phyloP scores from a whole-genome alignment of 2,329 filamentous ascomycete genomes.

The Sporothrix pseudoabietina region DNA sequence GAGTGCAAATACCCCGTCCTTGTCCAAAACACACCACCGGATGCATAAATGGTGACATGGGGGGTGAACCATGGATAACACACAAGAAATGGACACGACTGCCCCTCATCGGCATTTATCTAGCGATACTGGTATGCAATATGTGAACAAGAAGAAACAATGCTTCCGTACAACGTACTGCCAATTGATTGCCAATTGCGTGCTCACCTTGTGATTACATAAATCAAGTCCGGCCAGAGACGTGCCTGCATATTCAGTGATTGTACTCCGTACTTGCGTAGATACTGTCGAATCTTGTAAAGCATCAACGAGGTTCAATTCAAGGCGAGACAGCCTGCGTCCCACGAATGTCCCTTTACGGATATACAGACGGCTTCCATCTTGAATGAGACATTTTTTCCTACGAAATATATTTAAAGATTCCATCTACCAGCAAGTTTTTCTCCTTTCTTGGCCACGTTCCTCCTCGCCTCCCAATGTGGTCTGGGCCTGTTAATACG shows the following conservation, averaged over 20 bases:
- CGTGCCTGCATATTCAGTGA: too few relatives aligned
- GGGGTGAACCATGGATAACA: neutral
- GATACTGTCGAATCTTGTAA: too few relatives aligned
- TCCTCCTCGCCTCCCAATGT: neutral
- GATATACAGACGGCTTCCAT: too few relatives aligned
- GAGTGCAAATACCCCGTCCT: neutral
- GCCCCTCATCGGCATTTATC: constrained; percentile 14
- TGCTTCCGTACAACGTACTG: neutral
- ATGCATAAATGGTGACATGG: constrained; percentile 12
- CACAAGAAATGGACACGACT: neutral
- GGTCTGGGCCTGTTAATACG: neutral
- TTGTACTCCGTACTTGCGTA: too few relatives aligned
- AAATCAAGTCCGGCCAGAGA: neutral
- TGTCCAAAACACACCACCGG: constrained; percentile 7
- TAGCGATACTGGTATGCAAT: neutral
- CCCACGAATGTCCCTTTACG: too few relatives aligned
- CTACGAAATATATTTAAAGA: too few relatives aligned
- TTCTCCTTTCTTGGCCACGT: neutral
- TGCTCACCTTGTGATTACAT: neutral
- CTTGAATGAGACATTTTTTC: too few relatives aligned
- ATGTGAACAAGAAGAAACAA: neutral
- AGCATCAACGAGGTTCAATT: neutral
- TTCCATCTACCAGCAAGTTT: too few relatives aligned
- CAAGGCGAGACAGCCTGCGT: too few relatives aligned
- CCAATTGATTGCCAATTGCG: neutral